Percentiles rank a stretch among this genome's conserved stretches.
Conservation (phyloP, 768 basidiomycete genomes). For the Tulasnella sp. region DNA sequence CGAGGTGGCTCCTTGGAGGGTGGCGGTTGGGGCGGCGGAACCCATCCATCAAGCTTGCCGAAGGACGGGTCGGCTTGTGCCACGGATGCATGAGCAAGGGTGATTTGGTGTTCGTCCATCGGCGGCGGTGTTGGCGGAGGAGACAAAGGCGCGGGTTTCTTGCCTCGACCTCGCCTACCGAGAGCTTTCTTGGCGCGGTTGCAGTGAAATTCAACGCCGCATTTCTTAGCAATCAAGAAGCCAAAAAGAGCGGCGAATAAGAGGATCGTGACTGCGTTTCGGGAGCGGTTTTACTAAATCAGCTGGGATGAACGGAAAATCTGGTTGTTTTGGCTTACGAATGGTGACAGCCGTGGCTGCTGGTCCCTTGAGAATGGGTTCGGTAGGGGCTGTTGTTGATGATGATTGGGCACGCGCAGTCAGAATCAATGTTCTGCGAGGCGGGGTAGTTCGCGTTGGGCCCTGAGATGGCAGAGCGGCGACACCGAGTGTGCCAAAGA, state of each 20-base stretch:
- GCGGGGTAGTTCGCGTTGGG: neutral
- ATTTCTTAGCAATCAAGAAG: neutral
- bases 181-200: neutral
- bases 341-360: neutral
- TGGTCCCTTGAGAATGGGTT: neutral
- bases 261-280: neutral
- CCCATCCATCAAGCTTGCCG: neutral
- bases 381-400: neutral
- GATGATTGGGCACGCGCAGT: neutral
- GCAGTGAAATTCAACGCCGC: neutral
- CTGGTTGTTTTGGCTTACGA: neutral
- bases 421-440: neutral
- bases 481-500: neutral
- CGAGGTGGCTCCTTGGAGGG: neutral
- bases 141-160: neutral
- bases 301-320: neutral
- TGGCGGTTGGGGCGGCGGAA: neutral
- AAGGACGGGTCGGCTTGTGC: neutral
- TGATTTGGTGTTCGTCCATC: neutral
- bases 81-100: neutral
- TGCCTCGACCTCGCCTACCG: neutral
- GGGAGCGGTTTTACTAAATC: neutral
- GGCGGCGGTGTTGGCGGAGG: neutral
- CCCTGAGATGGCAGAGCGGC: neutral
- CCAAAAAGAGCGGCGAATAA: neutral